Evolutionary conservation across 2,329 filamentous ascomycete species (phyloP).

Genomic region (Fusarium nematophilum): DNA sequence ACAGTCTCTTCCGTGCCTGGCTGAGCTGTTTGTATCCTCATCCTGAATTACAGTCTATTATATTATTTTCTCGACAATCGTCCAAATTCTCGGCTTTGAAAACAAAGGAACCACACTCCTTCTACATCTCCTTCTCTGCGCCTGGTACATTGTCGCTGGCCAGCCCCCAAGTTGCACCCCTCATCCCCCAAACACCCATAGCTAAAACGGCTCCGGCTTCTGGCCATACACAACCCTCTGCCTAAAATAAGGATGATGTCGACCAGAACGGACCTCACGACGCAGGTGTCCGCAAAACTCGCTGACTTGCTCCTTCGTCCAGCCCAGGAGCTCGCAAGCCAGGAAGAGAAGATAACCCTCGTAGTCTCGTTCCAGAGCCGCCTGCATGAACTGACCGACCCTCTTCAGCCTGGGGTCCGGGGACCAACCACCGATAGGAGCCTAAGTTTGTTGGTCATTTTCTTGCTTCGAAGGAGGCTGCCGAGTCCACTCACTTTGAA

Average conservation of each 20-base stretch:
- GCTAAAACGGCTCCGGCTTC: neutral
- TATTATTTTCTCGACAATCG: too few relatives aligned
- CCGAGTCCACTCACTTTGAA: neutral
- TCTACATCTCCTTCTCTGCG: too few relatives aligned
- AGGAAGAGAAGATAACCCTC: constrained; percentile 16
- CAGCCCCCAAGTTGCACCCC: too few relatives aligned
- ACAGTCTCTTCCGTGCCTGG: too few relatives aligned
- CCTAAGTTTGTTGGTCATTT: neutral
- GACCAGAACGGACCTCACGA: constrained; percentile 5
- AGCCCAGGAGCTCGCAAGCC: constrained; percentile 11
- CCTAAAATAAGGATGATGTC: constrained; percentile 19
- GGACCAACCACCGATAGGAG: constrained; percentile 12
- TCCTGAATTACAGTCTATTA: too few relatives aligned
- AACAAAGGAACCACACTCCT: too few relatives aligned
- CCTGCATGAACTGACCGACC: constrained; percentile 11
- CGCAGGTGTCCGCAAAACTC: constrained; percentile 9
- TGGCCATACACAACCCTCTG: constrained; percentile 20
- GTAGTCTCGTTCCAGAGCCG: constrained; percentile 16
- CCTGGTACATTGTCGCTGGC: too few relatives aligned
- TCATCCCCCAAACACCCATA: too few relatives aligned
- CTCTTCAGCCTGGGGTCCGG: neutral
- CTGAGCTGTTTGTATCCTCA: too few relatives aligned
- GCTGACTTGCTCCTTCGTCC: constrained; percentile 5
- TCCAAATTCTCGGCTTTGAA: too few relatives aligned
- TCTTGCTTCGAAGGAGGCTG: too few relatives aligned